phyloP scores from a whole-genome alignment of 306 rosid genomes.

The Vicia villosa region DNA sequence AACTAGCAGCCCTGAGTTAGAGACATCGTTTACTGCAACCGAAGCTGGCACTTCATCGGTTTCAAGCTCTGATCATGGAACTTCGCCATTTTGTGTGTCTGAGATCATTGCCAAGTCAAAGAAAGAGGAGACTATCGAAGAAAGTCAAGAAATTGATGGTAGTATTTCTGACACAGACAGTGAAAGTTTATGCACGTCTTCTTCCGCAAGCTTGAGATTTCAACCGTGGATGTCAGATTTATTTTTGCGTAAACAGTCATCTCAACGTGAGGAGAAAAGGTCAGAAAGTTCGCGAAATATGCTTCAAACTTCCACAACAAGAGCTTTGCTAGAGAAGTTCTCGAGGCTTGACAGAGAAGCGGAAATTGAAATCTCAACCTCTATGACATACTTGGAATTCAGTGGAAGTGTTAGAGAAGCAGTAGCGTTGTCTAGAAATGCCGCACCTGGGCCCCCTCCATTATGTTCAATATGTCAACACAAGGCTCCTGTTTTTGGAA shows the following conservation, averaged over 20 bases:
- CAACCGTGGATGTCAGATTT: constrained; percentile 79
- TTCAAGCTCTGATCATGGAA: constrained; percentile 94
- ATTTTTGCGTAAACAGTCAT: constrained; percentile 56
- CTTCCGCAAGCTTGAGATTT: constrained; percentile 81
- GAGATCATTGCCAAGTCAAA: constrained; percentile 66
- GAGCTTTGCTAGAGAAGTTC: constrained; percentile 63
- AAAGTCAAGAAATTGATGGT: constrained; percentile 61
- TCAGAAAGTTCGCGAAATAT: constrained; percentile 52
- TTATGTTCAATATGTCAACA: constrained; percentile 96
- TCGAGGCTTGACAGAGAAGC: constrained; percentile 69
- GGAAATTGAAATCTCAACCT: constrained; percentile 55
- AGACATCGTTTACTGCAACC: constrained; percentile 78
- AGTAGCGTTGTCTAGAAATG: constrained; percentile 69
- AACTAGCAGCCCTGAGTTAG: constrained; percentile 91
- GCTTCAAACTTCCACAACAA: constrained; percentile 55
- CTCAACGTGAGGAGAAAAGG: constrained; percentile 53
- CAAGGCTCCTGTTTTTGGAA: constrained; percentile 97
- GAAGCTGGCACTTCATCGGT: constrained; percentile 94
- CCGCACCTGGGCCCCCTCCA: constrained; percentile 92
- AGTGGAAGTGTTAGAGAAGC: constrained; percentile 88
- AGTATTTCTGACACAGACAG: constrained; percentile 76
- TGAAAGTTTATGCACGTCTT: constrained; percentile 64
- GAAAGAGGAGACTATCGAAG: constrained; percentile 64
- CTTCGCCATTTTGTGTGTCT: constrained; percentile 79
- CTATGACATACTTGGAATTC: constrained; percentile 56